Evolutionary conservation across 2,329 filamentous ascomycete genomes (phyloP).

Genomic region (Claviceps sp.): DNA sequence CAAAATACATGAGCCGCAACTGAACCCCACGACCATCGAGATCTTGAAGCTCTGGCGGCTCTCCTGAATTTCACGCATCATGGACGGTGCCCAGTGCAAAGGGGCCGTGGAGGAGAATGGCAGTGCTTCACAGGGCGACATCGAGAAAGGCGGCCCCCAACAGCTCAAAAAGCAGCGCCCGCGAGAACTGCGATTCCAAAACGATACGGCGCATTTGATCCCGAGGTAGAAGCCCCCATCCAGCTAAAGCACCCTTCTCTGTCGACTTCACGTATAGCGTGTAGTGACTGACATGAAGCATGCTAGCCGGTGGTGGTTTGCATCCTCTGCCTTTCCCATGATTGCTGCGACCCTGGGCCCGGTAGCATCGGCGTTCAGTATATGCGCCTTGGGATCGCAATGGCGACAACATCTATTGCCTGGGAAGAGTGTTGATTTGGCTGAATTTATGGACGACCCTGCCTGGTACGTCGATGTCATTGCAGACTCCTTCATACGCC

Average conservation of each 20-base stretch:
- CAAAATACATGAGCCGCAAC: neutral
- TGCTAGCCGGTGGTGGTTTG: conserved; percentile 50
- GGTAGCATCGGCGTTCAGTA: conserved; percentile 75
- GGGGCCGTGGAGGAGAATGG: conserved; percentile 23
- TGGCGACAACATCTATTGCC: conserved; percentile 53
- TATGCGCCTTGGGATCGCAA: conserved; percentile 67
- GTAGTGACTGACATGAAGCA: neutral
- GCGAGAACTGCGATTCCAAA: conserved; percentile 17
- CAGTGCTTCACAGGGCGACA: conserved; percentile 14
- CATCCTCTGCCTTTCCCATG: conserved; percentile 56
- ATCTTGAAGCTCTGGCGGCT: neutral
- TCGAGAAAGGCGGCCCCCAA: conserved; percentile 6
- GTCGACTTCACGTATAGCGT: neutral
- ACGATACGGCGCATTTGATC: conserved; percentile 28
- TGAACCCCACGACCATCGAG: neutral
- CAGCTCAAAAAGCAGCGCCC: neutral
- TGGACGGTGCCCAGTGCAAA: conserved; percentile 28
- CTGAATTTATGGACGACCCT: conserved; percentile 50
- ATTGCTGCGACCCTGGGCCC: conserved; percentile 75
- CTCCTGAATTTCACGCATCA: conserved; percentile 10
- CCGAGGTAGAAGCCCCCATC: conserved; percentile 24
- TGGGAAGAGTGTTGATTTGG: conserved; percentile 32
- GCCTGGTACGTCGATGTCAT: conserved; percentile 40
- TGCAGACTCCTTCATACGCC: neutral
- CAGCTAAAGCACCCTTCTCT: neutral